Evolutionary conservation across 1,284 basidiomycete species (phyloP).

Genomic region (Cutaneotrichosporon daszewskae): DNA sequence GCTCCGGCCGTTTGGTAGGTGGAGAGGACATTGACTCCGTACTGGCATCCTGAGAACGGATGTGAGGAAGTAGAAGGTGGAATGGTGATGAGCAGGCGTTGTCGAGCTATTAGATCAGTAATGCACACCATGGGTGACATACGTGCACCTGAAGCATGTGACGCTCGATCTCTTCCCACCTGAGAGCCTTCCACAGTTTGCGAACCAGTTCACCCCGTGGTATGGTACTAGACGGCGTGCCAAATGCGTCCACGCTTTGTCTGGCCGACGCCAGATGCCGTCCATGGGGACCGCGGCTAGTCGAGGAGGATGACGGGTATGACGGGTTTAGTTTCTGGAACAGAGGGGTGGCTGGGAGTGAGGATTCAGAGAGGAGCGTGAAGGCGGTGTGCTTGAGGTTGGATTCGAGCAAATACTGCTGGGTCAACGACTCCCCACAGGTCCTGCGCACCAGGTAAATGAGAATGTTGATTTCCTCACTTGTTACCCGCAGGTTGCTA

Average conservation of each 20-base stretch:
- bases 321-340: slow-evolving; percentile 41
- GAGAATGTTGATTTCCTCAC: slow-evolving; percentile 44
- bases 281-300: too few species aligned
- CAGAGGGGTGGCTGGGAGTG: slow-evolving; percentile 32
- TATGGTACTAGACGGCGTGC: slow-evolving; percentile 17
- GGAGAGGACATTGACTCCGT: slow-evolving; percentile 9
- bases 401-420: slow-evolving; percentile 42
- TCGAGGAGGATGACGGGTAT: too few species aligned
- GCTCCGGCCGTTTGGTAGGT: slow-evolving; percentile 25
- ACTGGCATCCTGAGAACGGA: slow-evolving; percentile 17
- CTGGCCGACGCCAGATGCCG: too few species aligned
- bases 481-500: slow-evolving; percentile 27
- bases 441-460: slow-evolving; percentile 34
- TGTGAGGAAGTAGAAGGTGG: slow-evolving; percentile 37
- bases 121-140: neutral
- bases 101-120: too few species aligned
- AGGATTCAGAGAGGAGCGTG: slow-evolving; percentile 37
- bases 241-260: slow-evolving; percentile 9
- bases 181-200: slow-evolving; percentile 41
- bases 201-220: slow-evolving; percentile 38
- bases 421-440: neutral
- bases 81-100: slow-evolving; percentile 39
- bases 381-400: slow-evolving; percentile 44
- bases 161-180: slow-evolving; percentile 43
- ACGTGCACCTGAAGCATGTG: slow-evolving; percentile 15